These are phyloP conservation scores for Leptographium radiaticola DNA, from an alignment of 2,329 filamentous ascomycete species.

Conservation along the genomic window DNA sequence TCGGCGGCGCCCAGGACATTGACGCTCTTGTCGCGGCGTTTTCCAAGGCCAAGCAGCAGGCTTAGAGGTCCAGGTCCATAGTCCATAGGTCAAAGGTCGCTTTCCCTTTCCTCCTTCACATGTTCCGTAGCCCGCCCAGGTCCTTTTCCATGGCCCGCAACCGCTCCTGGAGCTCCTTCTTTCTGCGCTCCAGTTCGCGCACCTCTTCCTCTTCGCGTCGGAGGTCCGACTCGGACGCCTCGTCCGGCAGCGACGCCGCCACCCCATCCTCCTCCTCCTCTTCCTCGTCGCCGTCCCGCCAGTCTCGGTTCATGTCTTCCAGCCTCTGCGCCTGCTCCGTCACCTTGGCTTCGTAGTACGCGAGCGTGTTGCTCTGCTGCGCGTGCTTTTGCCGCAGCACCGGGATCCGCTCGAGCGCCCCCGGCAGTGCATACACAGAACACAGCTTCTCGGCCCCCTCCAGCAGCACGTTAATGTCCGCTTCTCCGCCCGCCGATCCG, in stretches of 20 bases:
- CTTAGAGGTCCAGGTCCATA: background rate
- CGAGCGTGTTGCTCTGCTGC: conserved; percentile 59
- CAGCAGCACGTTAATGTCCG: conserved; percentile 78
- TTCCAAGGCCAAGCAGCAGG: conserved; percentile 29
- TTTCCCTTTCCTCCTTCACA: conserved; percentile 21
- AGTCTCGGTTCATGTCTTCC: conserved; percentile 56
- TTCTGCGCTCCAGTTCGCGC: conserved; percentile 40
- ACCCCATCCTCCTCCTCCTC: conserved; percentile 30
- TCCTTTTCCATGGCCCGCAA: conserved; percentile 42
- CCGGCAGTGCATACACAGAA: conserved; percentile 71
- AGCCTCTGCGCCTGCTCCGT: conserved; percentile 63
- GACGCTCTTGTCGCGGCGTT: conserved; percentile 54
- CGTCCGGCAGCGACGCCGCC: conserved; percentile 21
- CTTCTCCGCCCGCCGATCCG: conserved; percentile 36
- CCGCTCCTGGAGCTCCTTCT: conserved; percentile 40
- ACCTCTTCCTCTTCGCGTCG: conserved; percentile 55
- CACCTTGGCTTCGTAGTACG: conserved; percentile 70
- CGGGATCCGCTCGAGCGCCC: conserved; percentile 64
- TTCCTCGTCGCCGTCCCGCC: conserved; percentile 34
- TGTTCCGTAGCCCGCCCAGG: conserved; percentile 37
- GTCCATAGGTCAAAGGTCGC: background rate
- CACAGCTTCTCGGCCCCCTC: conserved; percentile 83
- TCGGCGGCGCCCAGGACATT: conserved; percentile 62
- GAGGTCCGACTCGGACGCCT: conserved; percentile 55
- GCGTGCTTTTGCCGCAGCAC: conserved; percentile 58